Evolutionary conservation across 2,329 filamentous ascomycete species (phyloP), one percentile per base, ranked within the genome.

Genomic region (Paraconiothyrium sp.): DNA sequence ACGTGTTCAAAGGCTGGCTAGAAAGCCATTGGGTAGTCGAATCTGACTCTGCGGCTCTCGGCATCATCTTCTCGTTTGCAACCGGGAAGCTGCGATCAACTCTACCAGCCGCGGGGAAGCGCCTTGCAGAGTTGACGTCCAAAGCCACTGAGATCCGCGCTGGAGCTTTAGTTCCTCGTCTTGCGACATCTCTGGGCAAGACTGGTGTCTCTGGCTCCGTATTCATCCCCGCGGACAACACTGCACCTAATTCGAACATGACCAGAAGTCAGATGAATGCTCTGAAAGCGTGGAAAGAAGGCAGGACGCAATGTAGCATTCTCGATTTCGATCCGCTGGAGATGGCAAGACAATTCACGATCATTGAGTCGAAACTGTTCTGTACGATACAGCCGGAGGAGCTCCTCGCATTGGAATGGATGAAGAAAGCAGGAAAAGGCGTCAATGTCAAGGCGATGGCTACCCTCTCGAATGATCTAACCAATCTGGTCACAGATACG

Each of bases 371-470:
- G 76, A 87, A 85, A 63, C 90, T 97, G 58, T 99, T 97, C 79
- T 97, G 93, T 78, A 89, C 91, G 3, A 97, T 99, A 66, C 85
- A 94, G 67, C 93, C 95, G 0, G 93, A 97, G 68, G 95, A 99
- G 79, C 87, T 99, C 4, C 85, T 99, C 10, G 92, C 90, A 2
- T 92, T 93, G 0, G 93, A 97, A 78, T 98, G 94, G 93, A 97
- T 91, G 79, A 97, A 97, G 83, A 93, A 93, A 70, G 86, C 88
- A 2, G 92, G 90, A 5, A 88, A 91, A 62, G 92, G 94, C 1
- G 89, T 92, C 43, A 97, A 98, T 66, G 94, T 99, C 64, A 92
- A 94, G 75, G 92, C 93, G 5, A 97, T 98, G 92, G 95, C 94
- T 1, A 90, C 91, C 0, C 84, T 99, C 44, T 97, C 94, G 3